Evolutionary conservation across 73 alveolate genomes (phyloP).

Genomic region (Paramecium caudatum): DNA sequence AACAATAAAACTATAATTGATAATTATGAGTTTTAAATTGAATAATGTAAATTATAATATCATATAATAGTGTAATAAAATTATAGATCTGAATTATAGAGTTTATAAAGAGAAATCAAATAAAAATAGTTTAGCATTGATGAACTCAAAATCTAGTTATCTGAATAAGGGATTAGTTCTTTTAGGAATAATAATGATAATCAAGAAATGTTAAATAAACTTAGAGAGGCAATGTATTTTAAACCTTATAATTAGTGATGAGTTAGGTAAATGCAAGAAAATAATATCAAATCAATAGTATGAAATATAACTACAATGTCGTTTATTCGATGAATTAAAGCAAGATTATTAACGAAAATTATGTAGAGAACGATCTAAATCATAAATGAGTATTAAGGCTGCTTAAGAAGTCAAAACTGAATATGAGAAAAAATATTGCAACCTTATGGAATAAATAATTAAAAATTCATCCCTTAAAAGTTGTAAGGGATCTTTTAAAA

Average conservation of each 20-base stretch:
- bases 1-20: constrained; percentile 36
- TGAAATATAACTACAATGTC: constrained; percentile 32
- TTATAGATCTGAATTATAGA: neutral
- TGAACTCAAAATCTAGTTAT: constrained; percentile 9
- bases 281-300: constrained; percentile 7
- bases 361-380: constrained; percentile 50
- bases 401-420: constrained; percentile 34
- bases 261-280: constrained; percentile 15
- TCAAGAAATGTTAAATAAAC: constrained; percentile 1
- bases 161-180: constrained; percentile 5
- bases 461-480: neutral
- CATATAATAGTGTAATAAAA: neutral
- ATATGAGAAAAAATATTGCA: constrained; percentile 32
- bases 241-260: constrained; percentile 2
- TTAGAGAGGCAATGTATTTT: constrained; percentile 12
- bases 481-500: neutral
- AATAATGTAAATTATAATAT: neutral
- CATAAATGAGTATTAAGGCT: constrained; percentile 19
- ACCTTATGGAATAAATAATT: constrained; percentile 36
- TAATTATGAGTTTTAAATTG: constrained; percentile 41
- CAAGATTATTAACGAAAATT: neutral
- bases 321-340: constrained; percentile 32
- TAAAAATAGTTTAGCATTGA: constrained; percentile 11
- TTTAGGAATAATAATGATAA: constrained; percentile 19
- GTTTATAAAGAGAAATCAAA: constrained; percentile 23